Evolutionary conservation across 164 flowering plant species (phyloP), one percentile per base, ranked within the genome.

Genomic region (Magnolia kwangsiensis): DNA sequence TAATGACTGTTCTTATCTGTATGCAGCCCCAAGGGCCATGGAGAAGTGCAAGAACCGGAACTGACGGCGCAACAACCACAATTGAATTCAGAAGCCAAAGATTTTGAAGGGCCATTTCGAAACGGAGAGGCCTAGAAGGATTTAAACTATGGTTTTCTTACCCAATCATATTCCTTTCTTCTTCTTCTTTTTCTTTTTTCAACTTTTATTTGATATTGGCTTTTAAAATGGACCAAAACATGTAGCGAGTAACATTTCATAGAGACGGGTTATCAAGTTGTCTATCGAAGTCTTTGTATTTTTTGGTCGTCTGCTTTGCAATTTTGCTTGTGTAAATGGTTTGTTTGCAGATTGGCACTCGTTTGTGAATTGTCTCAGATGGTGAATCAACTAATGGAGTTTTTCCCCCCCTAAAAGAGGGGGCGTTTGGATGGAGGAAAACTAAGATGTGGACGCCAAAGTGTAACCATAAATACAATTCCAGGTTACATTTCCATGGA

Each of bases 21-120:
- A 69, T 72, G 71, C 91, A 91, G 93, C 98, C 82, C 98, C 98
- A 21, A 85, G 95, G 85, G 91, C 89, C 59, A 83, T 85, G 91
- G 95, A 92, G 82, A 90, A 94, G 82, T 89, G 92, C 76, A 87
- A 83, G 80, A 89, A 77, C 84, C 68, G 82, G 66, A 84, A 78
- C 87, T 90, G 89, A 84, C 69, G 67, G 20, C 18, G 8, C 29
- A 21, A 13, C 31, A 24, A 23, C 27, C 21, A 64, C 19, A 13
- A 64, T 20, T n/a, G 67, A 68, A 31, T 37, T 37, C n/a, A 37
- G 45, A 37, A 68, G 31, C 2, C 2, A 68, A 31, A 29, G 50
- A 24, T 68, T 68, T 45, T n/a, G 24, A n/a, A 29, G 31, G 71
- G 45, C 9, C 71, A 14, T 5, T 68, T 68, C 71, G 8, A 13